phyloP scores from a whole-genome alignment of 345 rosid species.

The Hirschfeldia incana region DNA sequence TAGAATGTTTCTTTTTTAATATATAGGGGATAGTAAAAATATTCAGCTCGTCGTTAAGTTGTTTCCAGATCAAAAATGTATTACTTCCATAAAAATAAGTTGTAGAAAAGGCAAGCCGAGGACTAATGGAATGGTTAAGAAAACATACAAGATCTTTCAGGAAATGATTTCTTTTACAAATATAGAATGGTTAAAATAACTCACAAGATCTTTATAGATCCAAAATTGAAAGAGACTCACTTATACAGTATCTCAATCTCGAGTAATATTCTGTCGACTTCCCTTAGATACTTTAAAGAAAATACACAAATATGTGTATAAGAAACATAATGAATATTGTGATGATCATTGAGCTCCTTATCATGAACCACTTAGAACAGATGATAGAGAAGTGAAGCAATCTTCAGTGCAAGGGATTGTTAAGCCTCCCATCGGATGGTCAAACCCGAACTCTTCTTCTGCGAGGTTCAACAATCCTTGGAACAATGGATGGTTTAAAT shows the following conservation, averaged over 20 bases:
- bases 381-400: slow-evolving; percentile 54
- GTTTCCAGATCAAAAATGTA: not conserved
- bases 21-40: not conserved
- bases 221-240: slow-evolving; percentile 20
- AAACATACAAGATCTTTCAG: not conserved
- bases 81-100: not conserved
- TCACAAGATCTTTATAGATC: slow-evolving; percentile 12
- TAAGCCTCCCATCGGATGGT: slow-evolving; percentile 80
- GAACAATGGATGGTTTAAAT: slow-evolving; percentile 69
- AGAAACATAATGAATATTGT: slow-evolving; percentile 5
- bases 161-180: slow-evolving; percentile 32
- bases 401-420: slow-evolving; percentile 81
- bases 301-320: not conserved
- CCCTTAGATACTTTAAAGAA: not conserved
- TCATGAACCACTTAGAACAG: slow-evolving; percentile 49
- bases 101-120: not conserved
- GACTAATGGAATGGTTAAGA: not conserved
- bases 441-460: slow-evolving; percentile 79
- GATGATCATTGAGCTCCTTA: slow-evolving; percentile 3
- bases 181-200: slow-evolving; percentile 29
- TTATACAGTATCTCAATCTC: slow-evolving; percentile 50
- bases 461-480: slow-evolving; percentile 58
- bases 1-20: no score
- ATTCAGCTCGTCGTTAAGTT: not conserved
- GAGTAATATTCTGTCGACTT: slow-evolving; percentile 35